phyloP scores from a whole-genome alignment of 192 early-diverging fungal genomes.

The Diversispora epigaea region DNA sequence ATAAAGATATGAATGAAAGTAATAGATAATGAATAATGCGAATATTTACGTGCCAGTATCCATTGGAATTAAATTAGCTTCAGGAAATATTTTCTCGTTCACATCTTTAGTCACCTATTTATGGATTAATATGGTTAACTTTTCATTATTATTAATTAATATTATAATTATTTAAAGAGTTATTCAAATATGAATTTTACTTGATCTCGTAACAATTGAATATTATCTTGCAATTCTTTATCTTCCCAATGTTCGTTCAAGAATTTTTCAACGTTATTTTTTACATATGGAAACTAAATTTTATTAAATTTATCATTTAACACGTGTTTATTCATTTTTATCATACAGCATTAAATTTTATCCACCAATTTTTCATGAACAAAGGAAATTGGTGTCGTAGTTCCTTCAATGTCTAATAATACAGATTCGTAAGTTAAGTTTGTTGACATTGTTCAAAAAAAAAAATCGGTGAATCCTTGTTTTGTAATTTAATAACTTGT shows the following conservation, averaged over 20 bases:
- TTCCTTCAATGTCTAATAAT: slow-evolving; percentile 92
- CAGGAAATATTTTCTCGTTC: slow-evolving; percentile 36
- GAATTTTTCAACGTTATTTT: slow-evolving; percentile 60
- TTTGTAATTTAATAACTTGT: too few relatives aligned
- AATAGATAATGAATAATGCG: too few relatives aligned
- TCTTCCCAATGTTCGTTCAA: slow-evolving; percentile 57
- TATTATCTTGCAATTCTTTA: slow-evolving; percentile 42
- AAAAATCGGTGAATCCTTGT: too few relatives aligned
- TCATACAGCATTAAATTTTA: neutral
- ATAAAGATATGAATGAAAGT: too few relatives aligned
- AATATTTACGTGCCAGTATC: slow-evolving; percentile 31
- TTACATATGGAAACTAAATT: slow-evolving; percentile 81
- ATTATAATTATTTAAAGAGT: neutral
- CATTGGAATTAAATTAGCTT: slow-evolving; percentile 46
- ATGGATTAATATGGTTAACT: too few relatives aligned
- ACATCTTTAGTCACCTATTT: slow-evolving; percentile 51
- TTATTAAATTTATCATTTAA: neutral
- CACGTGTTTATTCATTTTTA: neutral
- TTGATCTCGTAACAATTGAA: slow-evolving; percentile 54
- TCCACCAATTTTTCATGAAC: slow-evolving; percentile 82
- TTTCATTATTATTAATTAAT: neutral
- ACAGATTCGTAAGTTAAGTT: slow-evolving; percentile 50
- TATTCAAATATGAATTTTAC: slow-evolving; percentile 28
- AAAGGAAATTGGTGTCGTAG: slow-evolving; percentile 95
- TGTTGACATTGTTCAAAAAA: too few relatives aligned